phyloP scores from a whole-genome alignment of 208 protist genomes.

The Leishmania aethiopica region DNA sequence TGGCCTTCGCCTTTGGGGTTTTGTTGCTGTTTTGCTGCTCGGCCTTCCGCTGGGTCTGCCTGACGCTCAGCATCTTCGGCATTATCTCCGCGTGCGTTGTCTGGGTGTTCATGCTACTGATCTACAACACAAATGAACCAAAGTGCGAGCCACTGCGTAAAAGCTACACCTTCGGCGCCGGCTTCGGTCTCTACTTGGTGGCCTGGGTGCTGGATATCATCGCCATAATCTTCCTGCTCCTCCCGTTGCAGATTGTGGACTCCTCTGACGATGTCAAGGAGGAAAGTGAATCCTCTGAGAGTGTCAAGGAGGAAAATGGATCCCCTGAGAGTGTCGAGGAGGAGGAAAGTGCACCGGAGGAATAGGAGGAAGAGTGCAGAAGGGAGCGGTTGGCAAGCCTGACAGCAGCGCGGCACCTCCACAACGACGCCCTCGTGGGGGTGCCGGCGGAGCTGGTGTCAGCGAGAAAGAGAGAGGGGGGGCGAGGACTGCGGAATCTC shows the following conservation, averaged over 20 bases:
- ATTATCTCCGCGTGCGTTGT: conserved; percentile 21
- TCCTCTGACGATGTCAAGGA: too few relatives aligned
- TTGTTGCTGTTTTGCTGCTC: too few relatives aligned
- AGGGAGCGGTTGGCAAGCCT: too few relatives aligned
- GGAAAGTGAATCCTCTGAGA: too few relatives aligned
- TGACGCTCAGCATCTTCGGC: conserved; percentile 34
- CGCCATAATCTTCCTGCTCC: background rate
- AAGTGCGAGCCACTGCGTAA: too few relatives aligned
- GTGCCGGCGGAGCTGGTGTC: background rate
- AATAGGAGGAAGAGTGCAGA: too few relatives aligned
- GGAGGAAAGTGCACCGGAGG: background rate
- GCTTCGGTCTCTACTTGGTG: conserved; percentile 34
- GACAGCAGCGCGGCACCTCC: too few relatives aligned
- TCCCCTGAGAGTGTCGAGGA: background rate
- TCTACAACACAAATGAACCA: conserved; percentile 16
- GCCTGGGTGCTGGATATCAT: background rate
- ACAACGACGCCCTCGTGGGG: too few relatives aligned
- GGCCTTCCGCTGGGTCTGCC: conserved; percentile 20
- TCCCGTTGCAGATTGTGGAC: background rate
- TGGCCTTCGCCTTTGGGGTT: conserved; percentile 6
- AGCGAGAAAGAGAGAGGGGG: background rate
- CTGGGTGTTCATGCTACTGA: conserved; percentile 42
- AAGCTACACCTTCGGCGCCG: conserved; percentile 19
- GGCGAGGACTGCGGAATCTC: background rate
- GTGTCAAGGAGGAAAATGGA: background rate